Percentiles rank a stretch among this genome's conserved stretches.
These are phyloP conservation scores for Xylaria intraflava DNA, from an alignment of 495 filamentous ascomycete species.

Conservation along the genomic window DNA sequence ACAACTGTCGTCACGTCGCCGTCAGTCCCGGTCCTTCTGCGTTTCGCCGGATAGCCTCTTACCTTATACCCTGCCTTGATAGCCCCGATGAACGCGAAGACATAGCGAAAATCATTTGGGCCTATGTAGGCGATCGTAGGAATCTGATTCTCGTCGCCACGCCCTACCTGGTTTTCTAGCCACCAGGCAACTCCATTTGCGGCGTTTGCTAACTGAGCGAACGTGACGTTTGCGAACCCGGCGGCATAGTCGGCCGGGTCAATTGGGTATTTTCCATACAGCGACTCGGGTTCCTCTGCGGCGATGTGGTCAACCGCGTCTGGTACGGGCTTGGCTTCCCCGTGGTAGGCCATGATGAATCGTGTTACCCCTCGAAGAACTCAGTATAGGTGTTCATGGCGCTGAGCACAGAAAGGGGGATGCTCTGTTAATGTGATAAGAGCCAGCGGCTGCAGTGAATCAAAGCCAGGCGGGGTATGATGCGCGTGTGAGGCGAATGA, in stretches of 20 bases:
- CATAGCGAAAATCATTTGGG: slow-evolving; percentile 18
- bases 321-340: too few relatives aligned
- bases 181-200: slow-evolving; percentile 33
- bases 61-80: slow-evolving; percentile 15
- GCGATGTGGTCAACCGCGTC: neutral
- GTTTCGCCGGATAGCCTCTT: too few relatives aligned
- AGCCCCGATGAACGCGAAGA: slow-evolving; percentile 12
- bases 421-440: too few relatives aligned
- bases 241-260: slow-evolving; percentile 17
- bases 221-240: slow-evolving; percentile 31
- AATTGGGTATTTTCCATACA: neutral
- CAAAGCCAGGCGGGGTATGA: too few relatives aligned
- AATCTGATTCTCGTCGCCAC: neutral
- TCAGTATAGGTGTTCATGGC: too few relatives aligned
- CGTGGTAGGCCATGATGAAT: too few relatives aligned
- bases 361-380: too few relatives aligned
- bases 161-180: slow-evolving; percentile 29
- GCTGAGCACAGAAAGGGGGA: too few relatives aligned
- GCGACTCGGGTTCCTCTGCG: neutral
- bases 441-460: too few relatives aligned
- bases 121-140: slow-evolving; percentile 17
- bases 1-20: too few relatives aligned
- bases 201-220: slow-evolving; percentile 26
- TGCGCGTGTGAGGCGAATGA: too few relatives aligned
- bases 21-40: too few relatives aligned